phyloP scores from a whole-genome alignment of 2,329 filamentous ascomycete species.

The Lizonia empirigonia region DNA sequence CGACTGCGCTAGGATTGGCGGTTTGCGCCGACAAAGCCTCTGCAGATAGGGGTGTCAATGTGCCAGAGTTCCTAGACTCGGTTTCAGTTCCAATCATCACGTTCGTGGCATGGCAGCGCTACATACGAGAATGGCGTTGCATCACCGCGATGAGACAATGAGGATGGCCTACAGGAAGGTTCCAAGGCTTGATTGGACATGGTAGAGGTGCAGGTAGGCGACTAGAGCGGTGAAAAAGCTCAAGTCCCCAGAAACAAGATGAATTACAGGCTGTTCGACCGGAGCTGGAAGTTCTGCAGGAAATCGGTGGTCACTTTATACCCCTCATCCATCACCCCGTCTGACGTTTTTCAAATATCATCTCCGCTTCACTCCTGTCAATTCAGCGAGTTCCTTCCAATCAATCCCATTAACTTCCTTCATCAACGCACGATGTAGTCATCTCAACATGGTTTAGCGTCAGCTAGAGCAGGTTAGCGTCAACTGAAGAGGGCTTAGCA shows the following conservation, averaged over 20 bases:
- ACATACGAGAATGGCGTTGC: background rate
- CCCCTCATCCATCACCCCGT: background rate
- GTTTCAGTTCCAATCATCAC: background rate
- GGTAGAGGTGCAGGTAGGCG: background rate
- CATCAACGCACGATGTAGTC: background rate
- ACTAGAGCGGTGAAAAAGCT: background rate
- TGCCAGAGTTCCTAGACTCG: background rate
- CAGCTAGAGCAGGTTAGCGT: background rate
- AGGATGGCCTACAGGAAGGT: background rate
- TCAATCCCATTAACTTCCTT: background rate
- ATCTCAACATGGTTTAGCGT: conserved; percentile 3
- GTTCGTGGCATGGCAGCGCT: background rate
- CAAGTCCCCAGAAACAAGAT: no score
- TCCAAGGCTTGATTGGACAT: background rate
- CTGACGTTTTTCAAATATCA: background rate
- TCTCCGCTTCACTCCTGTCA: background rate
- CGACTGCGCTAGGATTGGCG: background rate
- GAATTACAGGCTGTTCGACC: no score
- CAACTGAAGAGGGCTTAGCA: conserved; percentile 5
- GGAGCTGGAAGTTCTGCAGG: background rate
- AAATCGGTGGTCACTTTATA: background rate
- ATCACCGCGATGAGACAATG: background rate
- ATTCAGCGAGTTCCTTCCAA: background rate
- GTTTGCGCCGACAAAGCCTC: conserved; percentile 1
- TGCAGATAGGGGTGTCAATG: conserved; percentile 5